Evolutionary conservation across 352 stramenopile genomes (phyloP), one percentile per base, ranked within the genome.

Genomic region (Globisporangium lucens): DNA sequence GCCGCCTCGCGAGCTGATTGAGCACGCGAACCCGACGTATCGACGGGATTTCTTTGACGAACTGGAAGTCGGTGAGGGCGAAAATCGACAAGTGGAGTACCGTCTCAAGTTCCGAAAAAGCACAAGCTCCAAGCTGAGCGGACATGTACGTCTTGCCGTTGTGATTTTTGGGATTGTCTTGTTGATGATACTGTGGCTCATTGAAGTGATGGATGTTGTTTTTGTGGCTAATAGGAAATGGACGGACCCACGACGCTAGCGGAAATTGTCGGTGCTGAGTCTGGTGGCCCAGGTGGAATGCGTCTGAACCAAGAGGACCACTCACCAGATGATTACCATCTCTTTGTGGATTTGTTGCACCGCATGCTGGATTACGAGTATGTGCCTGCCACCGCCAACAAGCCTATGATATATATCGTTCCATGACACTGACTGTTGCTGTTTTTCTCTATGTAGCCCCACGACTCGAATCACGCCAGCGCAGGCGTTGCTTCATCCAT

Each of bases 281-380:
- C 69, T 24, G 77, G 77, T 24, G 79, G 79, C 0, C 73, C 78
- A 2, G 79, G 75, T 12, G 75, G 81, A 1, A 64, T 79, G 17
- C 71, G 78, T 0, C 63, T 75, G 0, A 76, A 75, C 47, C 85
- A 93, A 64, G 72, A 89, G 5, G 73, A 85, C 65, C 95, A 98
- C 62, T 82, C 75, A 2, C 67, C 82, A 8, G 76, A 89, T 41
- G 88, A 98, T 63, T 99, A 99, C 73, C 75, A 82, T 15, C 72
- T 91, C 2, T 98, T 99, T 71, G 75, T 98, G 7, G 97, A 99
- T 74, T 77, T 99, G 12, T 76, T 99, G 12, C 79, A 93, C 68
- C 78, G 85, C 38, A 99, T 99, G 96, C 80, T 99, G 20, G 82
- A 97, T n/a, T 99, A 93, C 71, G 89, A 98, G 88, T 96, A 87